Conservation (phyloP, 1,284 basidiomycete genomes). For the Pulchroboletus neoregius region DNA sequence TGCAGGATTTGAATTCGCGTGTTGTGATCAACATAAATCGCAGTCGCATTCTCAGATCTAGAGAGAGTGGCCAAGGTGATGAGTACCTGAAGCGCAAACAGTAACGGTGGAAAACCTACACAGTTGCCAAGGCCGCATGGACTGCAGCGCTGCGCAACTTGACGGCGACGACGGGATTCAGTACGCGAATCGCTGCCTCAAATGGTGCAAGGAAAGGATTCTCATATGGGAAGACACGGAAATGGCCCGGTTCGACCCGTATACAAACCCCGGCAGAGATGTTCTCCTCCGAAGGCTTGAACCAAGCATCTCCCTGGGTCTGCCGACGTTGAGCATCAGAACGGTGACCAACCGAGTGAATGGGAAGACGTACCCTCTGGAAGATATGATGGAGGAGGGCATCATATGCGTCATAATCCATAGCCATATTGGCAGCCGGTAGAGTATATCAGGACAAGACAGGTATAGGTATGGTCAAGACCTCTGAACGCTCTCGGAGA, state of each 20-base stretch:
- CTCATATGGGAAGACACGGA: conserved; percentile 72
- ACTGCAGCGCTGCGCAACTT: conserved; percentile 76
- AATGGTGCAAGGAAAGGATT: conserved; percentile 62
- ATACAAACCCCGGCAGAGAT: conserved; percentile 59
- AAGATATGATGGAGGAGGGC: conserved; percentile 37
- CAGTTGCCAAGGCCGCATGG: conserved; percentile 62
- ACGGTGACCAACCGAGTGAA: background rate
- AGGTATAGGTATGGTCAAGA: conserved; percentile 17
- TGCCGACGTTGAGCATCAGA: background rate
- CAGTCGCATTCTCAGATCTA: conserved; percentile 40
- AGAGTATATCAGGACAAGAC: conserved; percentile 20
- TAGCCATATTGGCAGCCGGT: conserved; percentile 7
- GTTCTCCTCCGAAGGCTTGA: conserved; percentile 46
- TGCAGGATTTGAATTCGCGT: conserved; percentile 71
- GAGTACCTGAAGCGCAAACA: background rate
- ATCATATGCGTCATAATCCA: conserved; percentile 38
- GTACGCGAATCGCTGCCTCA: conserved; percentile 61
- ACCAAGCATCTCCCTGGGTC: conserved; percentile 57
- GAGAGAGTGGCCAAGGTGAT: background rate
- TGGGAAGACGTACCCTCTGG: conserved; percentile 26
- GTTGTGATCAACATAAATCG: conserved; percentile 63
- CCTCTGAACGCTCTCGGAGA: conserved; percentile 8
- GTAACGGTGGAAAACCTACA: conserved; percentile 34
- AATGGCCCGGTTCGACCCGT: conserved; percentile 56
- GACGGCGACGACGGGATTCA: conserved; percentile 79